Evolutionary conservation across 2,329 filamentous ascomycete species (phyloP), one percentile per base, ranked within the genome.

Genomic region (Penicillium sp.): DNA sequence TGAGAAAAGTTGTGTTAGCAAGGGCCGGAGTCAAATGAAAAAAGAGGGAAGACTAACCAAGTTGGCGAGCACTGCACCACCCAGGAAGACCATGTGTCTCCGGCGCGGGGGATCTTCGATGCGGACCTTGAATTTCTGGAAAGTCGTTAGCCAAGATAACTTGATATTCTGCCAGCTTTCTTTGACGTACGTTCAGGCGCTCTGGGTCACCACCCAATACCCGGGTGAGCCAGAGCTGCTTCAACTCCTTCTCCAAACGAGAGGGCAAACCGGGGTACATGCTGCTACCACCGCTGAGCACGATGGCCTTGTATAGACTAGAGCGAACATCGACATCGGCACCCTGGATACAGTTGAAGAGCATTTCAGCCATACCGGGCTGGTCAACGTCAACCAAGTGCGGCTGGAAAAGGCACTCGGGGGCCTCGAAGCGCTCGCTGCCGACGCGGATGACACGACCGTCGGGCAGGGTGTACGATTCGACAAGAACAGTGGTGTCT

Each of bases 41-140:
- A 22, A 38, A 31, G 8, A 4, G 7, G 6, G 34, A 29, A 29
- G 24, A 74, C 81, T 72, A 77, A 85, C 82, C 76, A 99, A 95
- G 74, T 97, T 97, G 67, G 94, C 94, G 69, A 99, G 81, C 61
- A 99, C 94, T 26, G 94, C 94, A 67, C 94, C 94, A 56, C 94
- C 94, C 54, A 99, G 79, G 83, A 99, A 97, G n/a, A 99, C 94
- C 92, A 99, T 97, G 81, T 99, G 94, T 76, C 93, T 85, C 79
- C 94, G 85, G 78, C 94, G 85, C 34, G 94, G 94, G 50, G 94
- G 94, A 75, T 99, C 94, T 76, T 99, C 94, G 81, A 99, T 97
- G 75, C 94, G 86, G 64, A 99, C 93, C 85, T 97, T 99, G 84
- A 99, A 99, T 86, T 97, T 99, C 86, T 86, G 66, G 47, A 59